Evolutionary conservation across 352 stramenopile genomes (phyloP).

Genomic region (Albugo laibachii): DNA sequence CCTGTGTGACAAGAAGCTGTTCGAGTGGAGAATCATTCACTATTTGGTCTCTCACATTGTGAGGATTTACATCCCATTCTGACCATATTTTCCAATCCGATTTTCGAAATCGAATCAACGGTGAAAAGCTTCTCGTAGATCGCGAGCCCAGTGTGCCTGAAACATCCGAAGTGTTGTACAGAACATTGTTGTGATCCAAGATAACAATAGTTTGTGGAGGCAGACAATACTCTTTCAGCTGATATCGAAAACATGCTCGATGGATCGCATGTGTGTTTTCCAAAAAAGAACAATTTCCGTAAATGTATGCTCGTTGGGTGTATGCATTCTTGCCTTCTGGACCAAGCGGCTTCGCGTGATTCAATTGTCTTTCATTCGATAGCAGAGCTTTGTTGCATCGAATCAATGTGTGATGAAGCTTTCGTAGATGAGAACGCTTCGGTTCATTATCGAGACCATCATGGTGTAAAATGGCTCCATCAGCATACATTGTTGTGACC

Average conservation of each 20-base stretch:
- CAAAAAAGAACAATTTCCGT: conserved; percentile 24
- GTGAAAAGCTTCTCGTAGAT: conserved; percentile 18
- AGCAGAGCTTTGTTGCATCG: conserved; percentile 33
- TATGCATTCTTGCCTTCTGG: conserved; percentile 11
- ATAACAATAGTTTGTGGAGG: conserved; percentile 24
- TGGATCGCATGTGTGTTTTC: background rate
- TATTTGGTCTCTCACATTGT: conserved; percentile 15
- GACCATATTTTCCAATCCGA: conserved; percentile 33
- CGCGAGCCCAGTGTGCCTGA: conserved; percentile 19
- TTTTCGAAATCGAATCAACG: conserved; percentile 13
- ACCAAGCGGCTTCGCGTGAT: conserved; percentile 13
- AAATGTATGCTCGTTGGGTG: conserved; percentile 18
- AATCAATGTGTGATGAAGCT: conserved; percentile 30
- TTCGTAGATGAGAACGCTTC: conserved; percentile 41
- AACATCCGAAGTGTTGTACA: conserved; percentile 41
- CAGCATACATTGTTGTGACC: conserved; percentile 52
- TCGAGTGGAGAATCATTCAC: conserved; percentile 20
- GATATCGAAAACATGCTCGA: conserved; percentile 7
- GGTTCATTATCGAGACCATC: conserved; percentile 52
- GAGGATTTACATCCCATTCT: conserved; percentile 11
- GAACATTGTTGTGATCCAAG: conserved; percentile 13
- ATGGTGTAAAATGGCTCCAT: conserved; percentile 40
- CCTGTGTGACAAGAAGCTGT: conserved; percentile 28
- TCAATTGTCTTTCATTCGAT: conserved; percentile 22
- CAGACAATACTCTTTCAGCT: conserved; percentile 16